Base-by-base conservation (phyloP, 2,329 filamentous ascomycete genomes). In the Cercospora berteroae region DNA sequence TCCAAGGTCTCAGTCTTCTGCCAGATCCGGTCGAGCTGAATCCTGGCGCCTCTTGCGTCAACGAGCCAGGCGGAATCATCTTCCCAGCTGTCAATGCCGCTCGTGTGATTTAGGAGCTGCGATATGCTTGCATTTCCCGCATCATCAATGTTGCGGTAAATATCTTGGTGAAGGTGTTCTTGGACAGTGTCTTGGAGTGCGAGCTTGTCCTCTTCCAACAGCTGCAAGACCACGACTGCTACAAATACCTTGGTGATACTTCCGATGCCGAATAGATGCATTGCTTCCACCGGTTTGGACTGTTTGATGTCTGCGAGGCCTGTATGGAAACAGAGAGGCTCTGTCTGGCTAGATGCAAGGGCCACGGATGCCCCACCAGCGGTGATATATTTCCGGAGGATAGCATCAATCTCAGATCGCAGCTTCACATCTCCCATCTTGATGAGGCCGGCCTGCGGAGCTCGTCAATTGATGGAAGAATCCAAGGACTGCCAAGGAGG, bases 201-300 rank as follows among this genome's bases (percentile, higher is more conserved):
- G 18, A 67, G 65, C 44, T 58, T 64, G 16, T 42, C 39, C 60
- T 64, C 65, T 64, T 67, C 65, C 33, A 67, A 29, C 5, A 67
- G 44, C 52, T 67, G 65, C 8, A 67, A 33, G 13, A 63, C 55
- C 9, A 60, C 44, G 25, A 67, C 52, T 13, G 60, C 65, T 9
- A 67, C 55, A 33, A 67, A 67, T 1, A 64, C 56, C 39, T 67
- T 67, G 13, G 65, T 64, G 50, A 67, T 67, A 25, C 61, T 67
- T 25, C 65, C 65, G 29, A 64, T 56, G 20, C 65, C 65, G 42
- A 67, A 64, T 9, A 42, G 27, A 42, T 64, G 61, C 10, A 7
- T 48, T n/a, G 23, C n/a, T 27, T 64, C 42, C 9, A 67, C 56
- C 2, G 60, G 61, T 10, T 48, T n/a, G 13, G 33, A 10, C 13